phyloP scores from a whole-genome alignment of 257 asterid species.

The Solanum lignicaule region DNA sequence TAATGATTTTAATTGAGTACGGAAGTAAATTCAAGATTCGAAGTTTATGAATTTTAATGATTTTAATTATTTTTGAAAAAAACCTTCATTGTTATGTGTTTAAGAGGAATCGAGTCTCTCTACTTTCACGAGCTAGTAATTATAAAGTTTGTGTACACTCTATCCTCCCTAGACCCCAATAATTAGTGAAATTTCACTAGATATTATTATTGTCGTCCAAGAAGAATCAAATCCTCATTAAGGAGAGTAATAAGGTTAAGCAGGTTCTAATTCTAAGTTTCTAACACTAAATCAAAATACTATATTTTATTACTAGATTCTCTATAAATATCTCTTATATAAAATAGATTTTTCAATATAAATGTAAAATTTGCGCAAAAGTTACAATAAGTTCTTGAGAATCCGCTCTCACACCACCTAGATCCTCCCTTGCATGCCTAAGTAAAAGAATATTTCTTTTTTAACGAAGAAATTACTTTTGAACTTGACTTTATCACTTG shows the following conservation, averaged over 20 bases:
- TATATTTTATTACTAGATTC: background rate
- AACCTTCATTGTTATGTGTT: too few relatives aligned
- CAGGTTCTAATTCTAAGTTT: background rate
- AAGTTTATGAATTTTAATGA: background rate
- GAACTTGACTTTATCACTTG: background rate
- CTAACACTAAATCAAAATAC: background rate
- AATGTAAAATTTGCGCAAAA: background rate
- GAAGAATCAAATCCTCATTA: background rate
- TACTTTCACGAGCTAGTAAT: rapidly evolving
- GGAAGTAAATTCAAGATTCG: background rate
- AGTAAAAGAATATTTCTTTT: too few relatives aligned
- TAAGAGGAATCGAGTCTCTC: background rate
- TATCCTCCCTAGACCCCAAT: rapidly evolving
- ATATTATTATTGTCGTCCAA: background rate
- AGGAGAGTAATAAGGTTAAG: background rate
- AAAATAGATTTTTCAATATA: background rate
- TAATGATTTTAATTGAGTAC: background rate
- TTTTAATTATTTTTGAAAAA: too few relatives aligned
- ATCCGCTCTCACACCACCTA: background rate
- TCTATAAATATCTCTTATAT: background rate
- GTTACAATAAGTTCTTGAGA: background rate
- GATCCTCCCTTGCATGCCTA: background rate
- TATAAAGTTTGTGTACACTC: rapidly evolving
- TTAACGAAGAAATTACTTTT: background rate
- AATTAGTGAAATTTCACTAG: too few relatives aligned